Evolutionary conservation across 345 rosid species (phyloP).

Genomic region (Populus nigra): DNA sequence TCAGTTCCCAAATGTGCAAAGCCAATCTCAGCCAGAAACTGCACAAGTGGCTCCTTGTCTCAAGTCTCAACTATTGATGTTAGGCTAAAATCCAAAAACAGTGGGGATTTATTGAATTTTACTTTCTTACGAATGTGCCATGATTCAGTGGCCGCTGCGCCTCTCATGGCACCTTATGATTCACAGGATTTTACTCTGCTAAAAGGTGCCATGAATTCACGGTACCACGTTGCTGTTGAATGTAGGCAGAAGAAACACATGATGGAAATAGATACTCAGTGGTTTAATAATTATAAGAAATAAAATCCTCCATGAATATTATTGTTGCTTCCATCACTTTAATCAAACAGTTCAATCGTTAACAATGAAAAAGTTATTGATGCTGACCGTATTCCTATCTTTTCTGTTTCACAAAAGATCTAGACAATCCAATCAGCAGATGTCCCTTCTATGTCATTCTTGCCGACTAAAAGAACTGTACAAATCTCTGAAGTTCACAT

Average conservation of each 20-base stretch:
- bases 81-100: too few relatives aligned
- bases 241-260: too few relatives aligned
- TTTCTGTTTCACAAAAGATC: not conserved
- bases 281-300: too few relatives aligned
- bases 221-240: too few relatives aligned
- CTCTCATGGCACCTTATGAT: too few relatives aligned
- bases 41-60: not conserved
- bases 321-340: not conserved
- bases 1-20: not conserved
- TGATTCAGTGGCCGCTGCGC: too few relatives aligned
- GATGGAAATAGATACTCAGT: too few relatives aligned
- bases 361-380: slow-evolving; percentile 7
- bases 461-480: not conserved
- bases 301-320: too few relatives aligned
- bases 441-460: slow-evolving; percentile 1
- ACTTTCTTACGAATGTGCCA: too few relatives aligned
- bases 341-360: not conserved
- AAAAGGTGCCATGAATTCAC: too few relatives aligned
- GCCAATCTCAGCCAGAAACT: not conserved
- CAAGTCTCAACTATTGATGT: not conserved
- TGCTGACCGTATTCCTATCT: not conserved
- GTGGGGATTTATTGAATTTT: too few relatives aligned
- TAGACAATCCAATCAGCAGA: slow-evolving; percentile 8
- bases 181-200: too few relatives aligned
- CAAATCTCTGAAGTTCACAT: not conserved